phyloP scores from a whole-genome alignment of 495 filamentous ascomycete genomes.

The Rhizodiscina lignyota region DNA sequence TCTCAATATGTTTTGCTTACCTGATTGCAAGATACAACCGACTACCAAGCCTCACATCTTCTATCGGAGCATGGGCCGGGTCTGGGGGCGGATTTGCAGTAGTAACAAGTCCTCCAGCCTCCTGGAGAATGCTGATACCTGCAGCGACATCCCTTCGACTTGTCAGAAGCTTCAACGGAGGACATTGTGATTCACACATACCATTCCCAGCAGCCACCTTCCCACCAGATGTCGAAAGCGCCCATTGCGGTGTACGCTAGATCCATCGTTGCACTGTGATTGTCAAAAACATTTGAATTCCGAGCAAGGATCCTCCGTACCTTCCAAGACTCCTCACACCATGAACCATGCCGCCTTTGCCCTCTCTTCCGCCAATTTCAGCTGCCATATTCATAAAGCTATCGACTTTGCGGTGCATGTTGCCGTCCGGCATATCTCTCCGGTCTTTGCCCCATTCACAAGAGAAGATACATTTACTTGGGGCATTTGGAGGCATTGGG shows the following conservation, averaged over 20 bases:
- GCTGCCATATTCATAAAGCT: constrained; percentile 56
- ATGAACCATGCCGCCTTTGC: constrained; percentile 49
- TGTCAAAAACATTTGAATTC: not conserved
- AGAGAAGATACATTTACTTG: constrained; percentile 46
- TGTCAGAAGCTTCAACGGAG: constrained; percentile 1
- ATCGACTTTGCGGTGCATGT: constrained; percentile 47
- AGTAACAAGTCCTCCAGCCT: constrained; percentile 47
- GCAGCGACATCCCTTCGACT: constrained; percentile 31
- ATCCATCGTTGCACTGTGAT: constrained; percentile 33
- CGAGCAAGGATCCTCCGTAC: not conserved
- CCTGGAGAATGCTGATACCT: constrained; percentile 36
- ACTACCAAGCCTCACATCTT: constrained; percentile 40
- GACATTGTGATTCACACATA: constrained; percentile 1
- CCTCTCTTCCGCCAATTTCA: constrained; percentile 37
- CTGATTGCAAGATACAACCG: constrained; percentile 48
- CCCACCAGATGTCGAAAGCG: constrained; percentile 41
- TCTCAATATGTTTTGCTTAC: too few species aligned
- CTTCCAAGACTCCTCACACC: constrained; percentile 40
- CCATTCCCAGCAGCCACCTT: constrained; percentile 44
- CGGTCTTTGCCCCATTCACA: constrained; percentile 64
- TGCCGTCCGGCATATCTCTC: constrained; percentile 40
- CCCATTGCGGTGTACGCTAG: constrained; percentile 41
- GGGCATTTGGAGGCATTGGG: constrained; percentile 43
- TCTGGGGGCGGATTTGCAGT: constrained; percentile 48
- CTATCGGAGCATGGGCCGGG: constrained; percentile 33